Evolutionary conservation across 2,329 filamentous ascomycete species (phyloP), one percentile per base, ranked within the genome.

Genomic region (Verticillium albo-atrum): DNA sequence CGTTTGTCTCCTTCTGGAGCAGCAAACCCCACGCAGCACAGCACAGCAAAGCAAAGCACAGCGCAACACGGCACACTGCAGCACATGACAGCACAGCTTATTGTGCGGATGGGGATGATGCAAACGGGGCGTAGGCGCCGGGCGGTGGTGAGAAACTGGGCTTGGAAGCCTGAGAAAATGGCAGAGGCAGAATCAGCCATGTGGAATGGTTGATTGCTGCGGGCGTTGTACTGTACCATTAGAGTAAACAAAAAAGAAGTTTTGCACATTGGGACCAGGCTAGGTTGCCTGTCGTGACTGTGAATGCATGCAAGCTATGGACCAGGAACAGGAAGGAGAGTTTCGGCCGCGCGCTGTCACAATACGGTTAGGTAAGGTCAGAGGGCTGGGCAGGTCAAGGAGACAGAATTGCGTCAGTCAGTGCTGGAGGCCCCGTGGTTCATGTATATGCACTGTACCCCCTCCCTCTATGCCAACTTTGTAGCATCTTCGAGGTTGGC

Each of bases 181-280:
- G 37, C 42, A 47, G 25, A 37, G 35, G 58, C 42, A 47, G 42
- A 47, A 47, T 20, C 42, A 47, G 42, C n/a, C 1, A 47, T 47
- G 42, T 47, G 42, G 42, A 23, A 23, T n/a, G n/a, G 12, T 17
- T 53, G 51, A 35, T 34, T 47, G 42, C 27, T 34, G 55, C 35
- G 55, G 58, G 54, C 55, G 58, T 32, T 53, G 42, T 30, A 50
- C 54, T 63, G 62, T 60, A 63, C 27, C 53, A 62, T 20, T 62
- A 63, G 54, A 42, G 53, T 30, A n/a, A n/a, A n/a, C 28, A 63
- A 55, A 62, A 58, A 60, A 14, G 20, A 55, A 35, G 25, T 20
- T 53, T 53, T 53, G 51, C 51, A 53, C 51, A 53, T 30, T 15
- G 51, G 23, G 14, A 7, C 10, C 12, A 28, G 14, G 25, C n/a